Evolutionary conservation across 495 filamentous ascomycete species (phyloP).

Genomic region (Penicillium pancosmium): DNA sequence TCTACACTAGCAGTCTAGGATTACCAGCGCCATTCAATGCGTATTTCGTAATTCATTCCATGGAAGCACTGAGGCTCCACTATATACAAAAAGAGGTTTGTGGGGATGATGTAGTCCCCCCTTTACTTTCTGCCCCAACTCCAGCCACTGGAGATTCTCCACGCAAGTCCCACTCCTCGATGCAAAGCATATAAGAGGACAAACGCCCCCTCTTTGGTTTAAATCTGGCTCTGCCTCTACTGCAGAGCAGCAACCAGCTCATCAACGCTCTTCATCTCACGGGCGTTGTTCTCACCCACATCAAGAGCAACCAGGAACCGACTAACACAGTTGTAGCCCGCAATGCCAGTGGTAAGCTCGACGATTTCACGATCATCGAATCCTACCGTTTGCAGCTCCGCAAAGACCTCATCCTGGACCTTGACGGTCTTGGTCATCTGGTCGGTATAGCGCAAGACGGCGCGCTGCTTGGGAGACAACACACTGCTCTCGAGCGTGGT

Average conservation of each 20-base stretch:
- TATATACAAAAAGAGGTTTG: constrained; percentile 7
- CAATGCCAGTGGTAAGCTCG: constrained; percentile 76
- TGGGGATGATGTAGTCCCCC: constrained; percentile 22
- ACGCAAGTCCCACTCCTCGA: background rate
- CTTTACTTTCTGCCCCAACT: background rate
- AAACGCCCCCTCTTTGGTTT: background rate
- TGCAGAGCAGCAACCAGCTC: constrained; percentile 35
- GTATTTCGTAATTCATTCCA: constrained; percentile 6
- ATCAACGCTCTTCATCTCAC: constrained; percentile 47
- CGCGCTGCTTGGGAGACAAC: constrained; percentile 63
- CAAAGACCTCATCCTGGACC: constrained; percentile 65
- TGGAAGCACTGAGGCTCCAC: constrained; percentile 2
- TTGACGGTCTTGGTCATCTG: constrained; percentile 48
- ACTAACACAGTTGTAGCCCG: constrained; percentile 85
- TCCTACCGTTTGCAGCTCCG: constrained; percentile 49
- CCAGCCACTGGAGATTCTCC: too few species aligned
- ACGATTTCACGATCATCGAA: constrained; percentile 63
- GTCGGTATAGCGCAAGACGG: constrained; percentile 57
- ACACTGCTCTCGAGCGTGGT: constrained; percentile 33
- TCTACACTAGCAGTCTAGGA: too few species aligned
- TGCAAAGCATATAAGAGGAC: background rate
- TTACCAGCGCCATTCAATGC: too few species aligned
- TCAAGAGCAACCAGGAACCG: constrained; percentile 82
- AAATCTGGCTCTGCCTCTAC: background rate
- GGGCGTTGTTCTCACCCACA: constrained; percentile 56